Evolutionary conservation across 2,329 filamentous ascomycete species (phyloP), one percentile per base, ranked within the genome.

Genomic region (Scorias spongiosa): DNA sequence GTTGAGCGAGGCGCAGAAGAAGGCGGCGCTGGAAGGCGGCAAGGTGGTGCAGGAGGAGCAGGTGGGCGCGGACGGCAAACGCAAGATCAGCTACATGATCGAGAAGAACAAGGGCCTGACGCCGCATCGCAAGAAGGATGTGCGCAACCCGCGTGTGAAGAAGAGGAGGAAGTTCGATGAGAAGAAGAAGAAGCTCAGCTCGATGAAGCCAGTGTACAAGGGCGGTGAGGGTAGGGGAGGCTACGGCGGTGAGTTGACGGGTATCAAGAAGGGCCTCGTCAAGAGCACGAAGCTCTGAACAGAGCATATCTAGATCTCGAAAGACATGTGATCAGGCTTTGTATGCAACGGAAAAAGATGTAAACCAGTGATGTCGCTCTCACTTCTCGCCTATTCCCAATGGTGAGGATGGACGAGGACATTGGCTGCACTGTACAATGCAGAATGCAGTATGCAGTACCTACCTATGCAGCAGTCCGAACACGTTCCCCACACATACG

Each of bases 71-170:
- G 87, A 94, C 55, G 89, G 88, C 47, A 93, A 95, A 68, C 74
- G 93, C 47, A 85, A 86, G 64, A 93, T 98, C 61, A 84, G 78
- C 14, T 96, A 95, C 66, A 76, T 80, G 53, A 98, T 98, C 58
- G 78, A 88, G 68, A 95, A 96, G 77, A 98, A 98, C 67, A 95
- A 95, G 74, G 91, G 91, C 29, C 68, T 98, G 49, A 80, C 85
- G 46, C 86, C 88, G 40, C 81, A 83, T 64, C 74, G 89, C 50
- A 93, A 83, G 74, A 96, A 98, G 78, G 88, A 93, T 55, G 82
- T 87, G 46, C 74, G 89, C 50, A 98, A 98, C 67, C 88, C 91
- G 30, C 74, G 91, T 62, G 89, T 96, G 51, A 98, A 96, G 81
- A 96, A 95, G 81, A 79, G 86, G 66, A 86, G 86, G 78, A 87